Conservation (phyloP, 23 red algal genomes). For the Gracilaria gracilis region DNA sequence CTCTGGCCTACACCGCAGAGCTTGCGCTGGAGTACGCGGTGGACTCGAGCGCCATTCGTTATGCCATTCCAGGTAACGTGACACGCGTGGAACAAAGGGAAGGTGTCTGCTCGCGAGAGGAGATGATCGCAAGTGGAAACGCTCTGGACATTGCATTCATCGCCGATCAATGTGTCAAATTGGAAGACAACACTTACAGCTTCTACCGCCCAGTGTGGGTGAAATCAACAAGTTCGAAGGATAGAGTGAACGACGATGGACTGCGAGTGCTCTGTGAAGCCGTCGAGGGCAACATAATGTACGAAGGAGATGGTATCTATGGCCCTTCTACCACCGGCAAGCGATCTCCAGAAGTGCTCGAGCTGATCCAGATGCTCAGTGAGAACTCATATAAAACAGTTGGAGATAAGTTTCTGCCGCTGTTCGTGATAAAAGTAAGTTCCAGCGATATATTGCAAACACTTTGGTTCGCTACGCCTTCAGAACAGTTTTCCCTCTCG, state of each 20-base stretch:
- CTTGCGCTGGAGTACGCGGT: not conserved
- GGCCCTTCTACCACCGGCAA: not conserved
- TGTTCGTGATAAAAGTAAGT: not conserved
- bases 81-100: not conserved
- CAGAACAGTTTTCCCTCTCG: not conserved
- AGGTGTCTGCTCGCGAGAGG: not conserved
- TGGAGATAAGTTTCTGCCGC: not conserved
- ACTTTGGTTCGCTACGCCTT: not conserved
- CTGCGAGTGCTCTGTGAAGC: not conserved
- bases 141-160: not conserved
- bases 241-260: too few species aligned
- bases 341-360: not conserved
- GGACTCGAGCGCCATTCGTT: not conserved
- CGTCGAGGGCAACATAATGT: not conserved
- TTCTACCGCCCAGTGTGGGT: not conserved
- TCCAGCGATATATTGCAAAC: not conserved
- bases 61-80: not conserved
- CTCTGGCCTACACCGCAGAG: not conserved
- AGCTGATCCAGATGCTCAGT: not conserved
- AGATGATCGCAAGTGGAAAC: not conserved
- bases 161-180: not conserved
- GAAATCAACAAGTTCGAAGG: too few species aligned
- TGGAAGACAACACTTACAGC: not conserved
- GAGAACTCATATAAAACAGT: not conserved
- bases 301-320: not conserved